phyloP scores from a whole-genome alignment of 306 rosid genomes.

The Betula pendula region DNA sequence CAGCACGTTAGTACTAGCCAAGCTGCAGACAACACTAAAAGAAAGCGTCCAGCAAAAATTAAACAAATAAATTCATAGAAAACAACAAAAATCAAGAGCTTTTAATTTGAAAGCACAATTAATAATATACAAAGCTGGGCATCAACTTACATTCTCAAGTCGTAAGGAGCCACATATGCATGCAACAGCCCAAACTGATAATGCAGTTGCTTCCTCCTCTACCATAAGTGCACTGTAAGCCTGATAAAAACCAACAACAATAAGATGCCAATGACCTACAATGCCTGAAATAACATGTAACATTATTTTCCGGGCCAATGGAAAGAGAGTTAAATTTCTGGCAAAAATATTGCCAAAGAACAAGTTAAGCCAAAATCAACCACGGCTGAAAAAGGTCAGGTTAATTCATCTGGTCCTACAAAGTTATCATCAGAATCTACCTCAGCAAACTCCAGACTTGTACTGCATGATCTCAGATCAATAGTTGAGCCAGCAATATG shows the following conservation, averaged over 20 bases:
- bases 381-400: not conserved
- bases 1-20: not conserved
- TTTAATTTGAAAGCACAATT: not conserved
- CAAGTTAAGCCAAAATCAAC: slow-evolving; percentile 1
- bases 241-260: slow-evolving; percentile 55
- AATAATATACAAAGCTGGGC: not conserved
- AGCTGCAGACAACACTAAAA: not conserved
- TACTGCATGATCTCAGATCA: slow-evolving; percentile 68
- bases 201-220: slow-evolving; percentile 93
- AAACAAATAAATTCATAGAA: not conserved
- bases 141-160: slow-evolving; percentile 79
- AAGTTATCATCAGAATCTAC: slow-evolving; percentile 43
- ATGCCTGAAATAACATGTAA: not conserved
- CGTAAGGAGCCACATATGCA: slow-evolving; percentile 93
- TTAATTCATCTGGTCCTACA: not conserved
- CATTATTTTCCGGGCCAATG: not conserved
- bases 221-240: slow-evolving; percentile 69
- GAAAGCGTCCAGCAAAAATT: not conserved
- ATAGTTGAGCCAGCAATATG: slow-evolving; percentile 59
- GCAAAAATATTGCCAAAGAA: slow-evolving; percentile 15
- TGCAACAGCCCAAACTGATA: slow-evolving; percentile 92
- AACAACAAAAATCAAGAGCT: not conserved
- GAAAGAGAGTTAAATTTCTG: slow-evolving; percentile 4
- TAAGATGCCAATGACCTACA: slow-evolving; percentile 2
- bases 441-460: slow-evolving; percentile 66